Percentiles rank a stretch among this genome's conserved stretches.
Conservation (phyloP, 2,329 filamentous ascomycete species). For the Orbilia blumenaviensis region DNA sequence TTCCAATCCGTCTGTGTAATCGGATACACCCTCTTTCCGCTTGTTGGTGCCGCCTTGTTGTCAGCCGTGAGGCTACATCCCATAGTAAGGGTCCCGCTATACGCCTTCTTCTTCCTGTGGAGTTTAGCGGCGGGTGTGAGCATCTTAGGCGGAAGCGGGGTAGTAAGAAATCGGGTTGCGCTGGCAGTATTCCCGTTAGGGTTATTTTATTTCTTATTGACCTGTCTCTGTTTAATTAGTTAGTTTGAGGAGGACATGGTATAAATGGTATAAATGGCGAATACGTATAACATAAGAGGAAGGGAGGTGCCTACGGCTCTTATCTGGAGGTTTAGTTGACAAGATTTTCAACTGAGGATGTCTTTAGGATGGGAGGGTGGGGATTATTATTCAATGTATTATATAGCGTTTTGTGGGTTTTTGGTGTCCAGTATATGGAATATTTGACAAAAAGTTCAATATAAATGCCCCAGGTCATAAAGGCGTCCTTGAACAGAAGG, state of each 20-base stretch:
- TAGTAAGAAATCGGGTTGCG: constrained; percentile 91
- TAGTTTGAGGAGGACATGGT: constrained; percentile 60
- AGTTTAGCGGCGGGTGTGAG: constrained; percentile 94
- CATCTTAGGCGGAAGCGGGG: constrained; percentile 92
- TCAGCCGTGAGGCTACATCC: constrained; percentile 82
- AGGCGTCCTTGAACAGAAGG: neutral
- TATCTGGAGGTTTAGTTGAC: neutral
- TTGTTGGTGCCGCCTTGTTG: constrained; percentile 90
- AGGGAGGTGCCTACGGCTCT: neutral
- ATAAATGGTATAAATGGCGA: neutral
- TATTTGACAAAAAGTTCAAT: constrained; percentile 5
- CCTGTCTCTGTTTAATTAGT: constrained; percentile 97
- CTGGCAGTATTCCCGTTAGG: constrained; percentile 94
- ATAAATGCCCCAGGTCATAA: neutral
- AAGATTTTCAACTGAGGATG: neutral
- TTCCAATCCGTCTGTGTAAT: constrained; percentile 98
- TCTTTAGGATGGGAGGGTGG: neutral
- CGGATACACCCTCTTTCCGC: constrained; percentile 95
- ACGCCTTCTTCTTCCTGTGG: constrained; percentile 87
- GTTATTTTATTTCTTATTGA: constrained; percentile 92
- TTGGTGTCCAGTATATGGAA: neutral
- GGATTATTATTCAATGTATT: neutral
- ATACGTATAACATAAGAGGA: neutral
- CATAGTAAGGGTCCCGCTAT: constrained; percentile 87
- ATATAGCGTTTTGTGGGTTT: constrained; percentile 15